These are phyloP conservation scores for Penicillium sclerotigenum DNA, from an alignment of 2,329 filamentous ascomycete genomes.

Conservation along the genomic window DNA sequence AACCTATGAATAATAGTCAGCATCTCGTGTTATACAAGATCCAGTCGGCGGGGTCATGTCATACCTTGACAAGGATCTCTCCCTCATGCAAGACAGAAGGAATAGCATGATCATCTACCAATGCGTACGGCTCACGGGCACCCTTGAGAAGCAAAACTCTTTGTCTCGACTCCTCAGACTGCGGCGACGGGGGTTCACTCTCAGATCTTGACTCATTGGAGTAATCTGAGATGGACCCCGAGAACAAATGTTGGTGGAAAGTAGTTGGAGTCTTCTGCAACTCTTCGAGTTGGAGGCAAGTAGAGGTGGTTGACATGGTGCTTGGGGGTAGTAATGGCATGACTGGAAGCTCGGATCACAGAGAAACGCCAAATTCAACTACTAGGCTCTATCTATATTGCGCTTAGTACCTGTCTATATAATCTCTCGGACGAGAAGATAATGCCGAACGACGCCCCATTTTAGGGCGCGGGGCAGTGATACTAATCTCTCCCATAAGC, in stretches of 20 bases:
- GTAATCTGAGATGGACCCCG: constrained; percentile 3
- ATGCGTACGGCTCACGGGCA: constrained; percentile 50
- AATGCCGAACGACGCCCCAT: constrained; percentile 8
- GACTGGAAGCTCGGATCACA: constrained; percentile 1
- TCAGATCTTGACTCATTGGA: not conserved
- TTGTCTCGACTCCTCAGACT: constrained; percentile 33
- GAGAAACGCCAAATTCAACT: not conserved
- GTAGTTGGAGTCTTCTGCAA: constrained; percentile 12
- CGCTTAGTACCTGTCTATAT: not conserved
- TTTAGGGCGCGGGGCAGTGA: constrained; percentile 16
- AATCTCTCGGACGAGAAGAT: constrained; percentile 23
- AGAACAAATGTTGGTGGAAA: constrained; percentile 17
- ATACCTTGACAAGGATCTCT: constrained; percentile 61
- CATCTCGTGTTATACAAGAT: not conserved
- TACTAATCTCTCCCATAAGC: constrained; percentile 16
- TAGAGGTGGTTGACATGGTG: constrained; percentile 27
- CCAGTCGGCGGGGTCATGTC: not conserved
- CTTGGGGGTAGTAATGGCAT: constrained; percentile 16
- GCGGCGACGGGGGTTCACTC: not conserved
- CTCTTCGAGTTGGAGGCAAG: constrained; percentile 22
- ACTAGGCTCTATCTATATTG: constrained; percentile 15
- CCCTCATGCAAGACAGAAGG: constrained; percentile 45
- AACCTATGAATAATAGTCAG: constrained; percentile 34
- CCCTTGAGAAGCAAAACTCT: constrained; percentile 52
- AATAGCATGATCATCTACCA: constrained; percentile 46